phyloP scores from a whole-genome alignment of 306 rosid genomes.

The Quercus robur region DNA sequence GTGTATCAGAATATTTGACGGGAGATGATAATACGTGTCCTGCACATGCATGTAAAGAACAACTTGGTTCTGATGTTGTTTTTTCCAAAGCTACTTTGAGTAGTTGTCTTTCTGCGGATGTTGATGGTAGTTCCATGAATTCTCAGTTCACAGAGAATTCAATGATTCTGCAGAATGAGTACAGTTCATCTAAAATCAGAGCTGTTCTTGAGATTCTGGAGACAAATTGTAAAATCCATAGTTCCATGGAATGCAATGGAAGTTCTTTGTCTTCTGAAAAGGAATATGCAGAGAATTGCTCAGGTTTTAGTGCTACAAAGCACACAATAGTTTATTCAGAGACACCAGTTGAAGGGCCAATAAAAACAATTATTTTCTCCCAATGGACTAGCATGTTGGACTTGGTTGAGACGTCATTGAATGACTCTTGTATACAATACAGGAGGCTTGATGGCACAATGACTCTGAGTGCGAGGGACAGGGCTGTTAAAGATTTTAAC shows the following conservation, averaged over 20 bases:
- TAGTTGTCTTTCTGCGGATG: constrained; percentile 65
- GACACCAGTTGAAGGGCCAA: constrained; percentile 44
- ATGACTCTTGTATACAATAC: constrained; percentile 41
- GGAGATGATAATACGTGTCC: constrained; percentile 85
- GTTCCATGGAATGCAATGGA: constrained; percentile 32
- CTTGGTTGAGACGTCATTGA: constrained; percentile 66
- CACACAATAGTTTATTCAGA: constrained; percentile 46
- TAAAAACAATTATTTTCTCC: constrained; percentile 81
- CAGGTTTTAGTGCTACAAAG: constrained; percentile 37
- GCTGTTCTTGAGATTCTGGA: constrained; percentile 78
- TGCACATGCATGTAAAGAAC: constrained; percentile 64
- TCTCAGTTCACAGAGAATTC: constrained; percentile 48
- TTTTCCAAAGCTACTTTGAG: constrained; percentile 79
- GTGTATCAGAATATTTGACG: constrained; percentile 76
- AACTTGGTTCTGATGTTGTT: constrained; percentile 58
- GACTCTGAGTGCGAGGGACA: constrained; percentile 77
- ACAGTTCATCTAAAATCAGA: constrained; percentile 84
- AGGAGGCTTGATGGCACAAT: constrained; percentile 97
- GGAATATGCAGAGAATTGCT: constrained; percentile 33
- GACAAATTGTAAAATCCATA: constrained; percentile 31
- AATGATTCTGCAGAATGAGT: constrained; percentile 49
- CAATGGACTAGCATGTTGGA: constrained; percentile 98
- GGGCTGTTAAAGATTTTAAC: constrained; percentile 83
- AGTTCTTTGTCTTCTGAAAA: constrained; percentile 29
- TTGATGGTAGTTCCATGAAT: constrained; percentile 41